These are phyloP conservation scores for Fusarium fracticaudum DNA, from an alignment of 2,329 filamentous ascomycete species.

Conservation along the genomic window DNA sequence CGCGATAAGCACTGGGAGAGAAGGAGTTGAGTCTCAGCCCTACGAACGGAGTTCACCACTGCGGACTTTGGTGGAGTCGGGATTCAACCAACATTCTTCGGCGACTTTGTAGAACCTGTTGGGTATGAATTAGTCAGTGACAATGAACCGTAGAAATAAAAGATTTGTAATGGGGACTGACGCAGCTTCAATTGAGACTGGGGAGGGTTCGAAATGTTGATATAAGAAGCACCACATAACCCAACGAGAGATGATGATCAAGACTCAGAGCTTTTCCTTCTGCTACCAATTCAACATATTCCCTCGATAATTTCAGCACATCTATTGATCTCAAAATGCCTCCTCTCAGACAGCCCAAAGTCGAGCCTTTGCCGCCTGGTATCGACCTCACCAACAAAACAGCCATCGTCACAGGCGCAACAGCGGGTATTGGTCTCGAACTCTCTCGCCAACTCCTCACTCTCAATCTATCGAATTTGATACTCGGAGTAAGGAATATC, in stretches of 20 bases:
- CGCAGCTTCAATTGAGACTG: no score
- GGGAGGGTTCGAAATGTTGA: not conserved
- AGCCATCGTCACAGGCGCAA: slow-evolving; percentile 56
- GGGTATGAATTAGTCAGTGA: not conserved
- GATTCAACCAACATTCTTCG: not conserved
- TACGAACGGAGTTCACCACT: not conserved
- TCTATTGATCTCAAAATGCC: not conserved
- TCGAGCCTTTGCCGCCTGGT: slow-evolving; percentile 22
- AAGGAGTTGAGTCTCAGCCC: not conserved
- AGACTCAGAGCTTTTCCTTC: not conserved
- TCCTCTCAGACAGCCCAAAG: slow-evolving; percentile 14
- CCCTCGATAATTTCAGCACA: fast-evolving
- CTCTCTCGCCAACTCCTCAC: slow-evolving; percentile 50
- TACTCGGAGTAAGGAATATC: slow-evolving; percentile 52
- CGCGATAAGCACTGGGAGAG: no score
- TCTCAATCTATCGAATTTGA: slow-evolving; percentile 48
- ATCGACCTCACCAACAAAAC: slow-evolving; percentile 42
- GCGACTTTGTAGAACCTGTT: not conserved
- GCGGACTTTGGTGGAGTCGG: not conserved
- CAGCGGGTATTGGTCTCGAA: slow-evolving; percentile 54
- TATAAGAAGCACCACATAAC: not conserved
- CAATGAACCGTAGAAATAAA: no score
- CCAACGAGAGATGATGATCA: not conserved
- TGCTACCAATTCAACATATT: no score
- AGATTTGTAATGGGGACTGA: not conserved